Conservation (phyloP, 2,329 filamentous ascomycete genomes). For the Ophiosphaerella korrae region DNA sequence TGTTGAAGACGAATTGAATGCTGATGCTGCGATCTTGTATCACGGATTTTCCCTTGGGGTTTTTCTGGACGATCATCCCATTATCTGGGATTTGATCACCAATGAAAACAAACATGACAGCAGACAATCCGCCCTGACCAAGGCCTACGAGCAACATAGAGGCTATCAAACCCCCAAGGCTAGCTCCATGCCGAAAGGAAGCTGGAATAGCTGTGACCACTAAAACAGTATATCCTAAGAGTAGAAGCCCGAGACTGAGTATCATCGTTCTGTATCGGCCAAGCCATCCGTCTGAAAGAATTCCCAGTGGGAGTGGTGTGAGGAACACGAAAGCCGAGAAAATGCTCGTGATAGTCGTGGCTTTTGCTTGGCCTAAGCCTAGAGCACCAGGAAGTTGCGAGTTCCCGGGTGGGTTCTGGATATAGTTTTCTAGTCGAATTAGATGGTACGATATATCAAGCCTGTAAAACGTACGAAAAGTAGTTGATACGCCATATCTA, state of each 20-base stretch:
- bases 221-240: background rate
- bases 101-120: too few species aligned
- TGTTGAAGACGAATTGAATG: background rate
- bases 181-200: background rate
- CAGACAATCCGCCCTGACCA: too few species aligned
- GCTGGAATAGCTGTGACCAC: background rate
- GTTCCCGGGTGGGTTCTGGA: conserved; percentile 17
- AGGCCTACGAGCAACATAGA: too few species aligned
- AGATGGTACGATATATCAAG: background rate
- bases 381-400: conserved; percentile 27
- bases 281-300: conserved; percentile 41
- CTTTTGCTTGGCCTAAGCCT: conserved; percentile 24
- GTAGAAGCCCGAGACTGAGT: conserved; percentile 17
- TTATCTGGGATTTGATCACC: too few species aligned
- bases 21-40: background rate
- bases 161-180: too few species aligned
- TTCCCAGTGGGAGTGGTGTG: conserved; percentile 33
- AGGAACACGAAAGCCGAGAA: conserved; percentile 20
- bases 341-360: conserved; percentile 20
- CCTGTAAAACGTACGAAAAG: too few species aligned
- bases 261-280: conserved; percentile 44
- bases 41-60: too few species aligned
- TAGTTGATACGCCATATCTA: too few species aligned
- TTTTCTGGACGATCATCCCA: too few species aligned
- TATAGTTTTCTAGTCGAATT: conserved; percentile 27